Evolutionary conservation across 352 stramenopile genomes (phyloP), one percentile per base, ranked within the genome.

Genomic region (Peronospora tabacina): DNA sequence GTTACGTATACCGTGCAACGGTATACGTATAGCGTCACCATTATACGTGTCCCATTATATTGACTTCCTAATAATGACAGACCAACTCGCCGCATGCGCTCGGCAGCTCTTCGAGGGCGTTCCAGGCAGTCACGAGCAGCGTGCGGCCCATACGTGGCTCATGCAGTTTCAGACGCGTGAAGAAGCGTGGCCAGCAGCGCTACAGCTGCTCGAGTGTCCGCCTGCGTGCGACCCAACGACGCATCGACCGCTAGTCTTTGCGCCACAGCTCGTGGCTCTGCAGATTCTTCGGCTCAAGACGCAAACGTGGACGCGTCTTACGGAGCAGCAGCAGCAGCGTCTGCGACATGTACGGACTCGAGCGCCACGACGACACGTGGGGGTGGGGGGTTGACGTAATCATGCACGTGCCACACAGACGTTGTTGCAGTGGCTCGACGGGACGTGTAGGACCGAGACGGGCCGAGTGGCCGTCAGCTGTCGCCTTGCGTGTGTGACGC

Each of bases 221-320:
- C n/a, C 65, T 8, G 57, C 40, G 15, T 30, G 35, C 16, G 55
- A 71, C 22, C 33, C 42, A 11, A 41, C 40, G 19, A 58, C 43
- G 19, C 61, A 50, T n/a, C 66, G 45, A 9, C 22, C 52, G 3
- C 33, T 69, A 15, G 42, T 46, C n/a, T n/a, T n/a, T 1, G 67
- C 63, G 13, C 65, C 70, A 2, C 61, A 85, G 45, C 59, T 87
- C 20, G 74, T 87, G 28, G 77, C 74, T 13, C 68, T 83, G 62
- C 79, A 90, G 56, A 72, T 90, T 45, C 44, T 90, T 40, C 74
- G 76, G 0, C 55, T 79, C 22, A 90, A 90, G 53, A 78, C 75
- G 24, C 54, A 70, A 20, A 82, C 4, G 64, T 90, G 78, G 78
- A 36, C 35, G 10, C 36, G 41, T 5, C 70, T 75, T 16, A 68